Evolutionary conservation across 345 rosid species (phyloP).

Genomic region (Populus pruinosa): DNA sequence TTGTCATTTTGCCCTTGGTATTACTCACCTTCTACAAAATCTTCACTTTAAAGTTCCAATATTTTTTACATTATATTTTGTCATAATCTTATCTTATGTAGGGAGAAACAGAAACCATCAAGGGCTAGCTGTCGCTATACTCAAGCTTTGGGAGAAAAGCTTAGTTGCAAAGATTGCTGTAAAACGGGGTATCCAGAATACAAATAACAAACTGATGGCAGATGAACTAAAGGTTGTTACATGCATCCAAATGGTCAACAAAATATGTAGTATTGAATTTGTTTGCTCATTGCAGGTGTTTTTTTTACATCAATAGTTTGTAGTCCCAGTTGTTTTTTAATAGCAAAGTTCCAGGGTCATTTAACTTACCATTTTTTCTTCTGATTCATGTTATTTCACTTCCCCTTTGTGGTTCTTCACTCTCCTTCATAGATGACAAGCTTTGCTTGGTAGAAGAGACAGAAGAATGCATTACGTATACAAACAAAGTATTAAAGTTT

Average conservation of each 20-base stretch:
- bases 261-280: not conserved
- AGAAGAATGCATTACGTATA: not conserved
- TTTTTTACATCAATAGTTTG: not conserved
- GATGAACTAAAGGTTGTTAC: slow-evolving; percentile 83
- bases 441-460: not conserved
- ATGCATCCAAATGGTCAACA: not conserved
- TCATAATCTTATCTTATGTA: slow-evolving; percentile 31
- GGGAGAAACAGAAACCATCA: slow-evolving; percentile 98
- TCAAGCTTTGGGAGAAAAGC: slow-evolving; percentile 94
- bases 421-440: too few species aligned
- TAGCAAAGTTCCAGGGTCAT: not conserved
- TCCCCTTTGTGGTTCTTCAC: too few species aligned
- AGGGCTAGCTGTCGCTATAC: slow-evolving; percentile 83
- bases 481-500: not conserved
- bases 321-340: not conserved
- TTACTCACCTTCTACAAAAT: slow-evolving; percentile 15
- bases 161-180: slow-evolving; percentile 81
- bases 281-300: not conserved
- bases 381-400: not conserved
- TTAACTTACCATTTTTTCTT: not conserved
- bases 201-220: slow-evolving; percentile 95
- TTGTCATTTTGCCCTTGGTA: slow-evolving; percentile 97
- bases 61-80: slow-evolving; percentile 13
- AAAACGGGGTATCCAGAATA: slow-evolving; percentile 95
- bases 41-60: slow-evolving; percentile 10